Percentiles rank a stretch among this genome's conserved stretches.
Conservation (phyloP, 1,139 yeast genomes). For the Yamadazyma oceani region DNA sequence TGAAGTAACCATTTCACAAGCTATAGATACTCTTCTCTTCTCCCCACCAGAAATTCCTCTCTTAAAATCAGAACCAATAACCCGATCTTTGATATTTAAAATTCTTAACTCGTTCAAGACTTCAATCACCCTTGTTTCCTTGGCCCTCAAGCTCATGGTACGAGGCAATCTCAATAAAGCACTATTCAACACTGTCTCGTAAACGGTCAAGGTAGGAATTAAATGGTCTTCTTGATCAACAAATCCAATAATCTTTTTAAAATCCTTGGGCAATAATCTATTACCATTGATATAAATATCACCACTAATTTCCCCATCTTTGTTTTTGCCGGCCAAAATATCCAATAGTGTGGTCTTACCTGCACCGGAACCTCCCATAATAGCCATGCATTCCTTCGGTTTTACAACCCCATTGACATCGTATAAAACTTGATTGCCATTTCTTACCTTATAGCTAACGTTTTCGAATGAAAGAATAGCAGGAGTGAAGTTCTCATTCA, state of each 20-base stretch:
- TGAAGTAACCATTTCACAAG: conserved; percentile 84
- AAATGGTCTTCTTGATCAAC: conserved; percentile 96
- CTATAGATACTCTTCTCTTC: conserved; percentile 84
- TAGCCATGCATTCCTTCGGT: conserved; percentile 89
- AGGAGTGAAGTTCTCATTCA: conserved; percentile 64
- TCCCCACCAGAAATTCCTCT: conserved; percentile 97
- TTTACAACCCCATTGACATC: conserved; percentile 71
- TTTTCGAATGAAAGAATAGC: conserved; percentile 76
- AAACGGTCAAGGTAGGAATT: conserved; percentile 90
- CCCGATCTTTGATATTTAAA: conserved; percentile 74
- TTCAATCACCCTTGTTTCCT: conserved; percentile 77
- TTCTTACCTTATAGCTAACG: conserved; percentile 60
- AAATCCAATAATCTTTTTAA: conserved; percentile 77
- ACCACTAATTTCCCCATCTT: conserved; percentile 70
- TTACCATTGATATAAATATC: conserved; percentile 74
- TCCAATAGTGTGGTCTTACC: conserved; percentile 94
- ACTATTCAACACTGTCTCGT: conserved; percentile 90
- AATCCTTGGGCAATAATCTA: conserved; percentile 37
- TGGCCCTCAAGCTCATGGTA: conserved; percentile 68
- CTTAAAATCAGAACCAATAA: conserved; percentile 85
- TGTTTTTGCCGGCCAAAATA: conserved; percentile 83
- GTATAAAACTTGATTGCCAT: conserved; percentile 53
- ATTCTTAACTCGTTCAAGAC: conserved; percentile 86
- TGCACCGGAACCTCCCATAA: conserved; percentile 99
- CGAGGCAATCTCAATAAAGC: conserved; percentile 86